Percentiles rank a stretch among this genome's conserved stretches.
phyloP scores from a whole-genome alignment of 1,284 basidiomycete genomes.

The Pyrrhoderma lamaoense region DNA sequence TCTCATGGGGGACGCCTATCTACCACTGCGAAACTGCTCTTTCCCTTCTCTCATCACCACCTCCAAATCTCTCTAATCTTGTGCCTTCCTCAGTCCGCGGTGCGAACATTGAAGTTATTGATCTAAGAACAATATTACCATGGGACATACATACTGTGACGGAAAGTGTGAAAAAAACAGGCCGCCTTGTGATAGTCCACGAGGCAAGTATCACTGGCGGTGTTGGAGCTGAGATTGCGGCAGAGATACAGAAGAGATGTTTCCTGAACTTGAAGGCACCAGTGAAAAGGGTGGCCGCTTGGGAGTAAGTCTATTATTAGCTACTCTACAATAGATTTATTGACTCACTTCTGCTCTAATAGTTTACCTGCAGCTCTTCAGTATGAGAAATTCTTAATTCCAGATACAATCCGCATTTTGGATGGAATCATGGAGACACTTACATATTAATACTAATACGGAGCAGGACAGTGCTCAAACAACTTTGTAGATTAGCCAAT shows the following conservation, averaged over 20 bases:
- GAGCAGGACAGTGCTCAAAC: background rate
- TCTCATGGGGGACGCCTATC: constrained; percentile 89
- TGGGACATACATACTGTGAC: constrained; percentile 79
- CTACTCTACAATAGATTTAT: constrained; percentile 16
- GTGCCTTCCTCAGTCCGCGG: constrained; percentile 63
- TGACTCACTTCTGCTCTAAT: constrained; percentile 13
- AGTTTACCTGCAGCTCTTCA: constrained; percentile 77
- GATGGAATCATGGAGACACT: constrained; percentile 83
- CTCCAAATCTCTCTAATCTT: constrained; percentile 55
- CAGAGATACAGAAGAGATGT: constrained; percentile 79
- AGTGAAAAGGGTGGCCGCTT: constrained; percentile 78
- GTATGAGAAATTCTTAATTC: constrained; percentile 88
- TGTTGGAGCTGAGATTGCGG: constrained; percentile 81
- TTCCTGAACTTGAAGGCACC: constrained; percentile 86
- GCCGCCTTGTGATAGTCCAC: constrained; percentile 83
- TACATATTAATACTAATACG: constrained; percentile 43
- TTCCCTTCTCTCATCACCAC: constrained; percentile 59
- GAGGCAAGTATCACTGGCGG: constrained; percentile 83
- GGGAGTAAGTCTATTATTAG: constrained; percentile 67
- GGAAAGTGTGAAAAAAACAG: constrained; percentile 79
- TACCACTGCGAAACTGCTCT: constrained; percentile 85
- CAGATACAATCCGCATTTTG: constrained; percentile 75
- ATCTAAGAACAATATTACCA: constrained; percentile 83
- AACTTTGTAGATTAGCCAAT: too few species aligned
- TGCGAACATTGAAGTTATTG: constrained; percentile 83